Conservation (phyloP, 1,284 basidiomycete genomes). For the Cutaneotrichosporon dermatis region DNA sequence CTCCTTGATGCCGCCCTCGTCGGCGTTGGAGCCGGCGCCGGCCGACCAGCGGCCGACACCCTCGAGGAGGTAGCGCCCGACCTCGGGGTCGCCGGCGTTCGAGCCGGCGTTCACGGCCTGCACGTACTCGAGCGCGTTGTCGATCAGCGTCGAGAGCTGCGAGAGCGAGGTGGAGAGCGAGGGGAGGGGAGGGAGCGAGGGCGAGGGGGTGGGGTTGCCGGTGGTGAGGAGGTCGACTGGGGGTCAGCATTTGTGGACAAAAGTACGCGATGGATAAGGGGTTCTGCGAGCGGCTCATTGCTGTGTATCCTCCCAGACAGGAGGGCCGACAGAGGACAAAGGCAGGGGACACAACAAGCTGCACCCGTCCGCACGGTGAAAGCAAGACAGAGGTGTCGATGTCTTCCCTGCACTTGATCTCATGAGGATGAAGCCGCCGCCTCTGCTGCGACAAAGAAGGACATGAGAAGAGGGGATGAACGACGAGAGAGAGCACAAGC, state of each 20-base stretch:
- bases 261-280: no score
- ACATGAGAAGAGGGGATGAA: no score
- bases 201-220: conserved; percentile 35
- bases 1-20: conserved; percentile 45
- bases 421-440: no score
- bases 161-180: conserved; percentile 42
- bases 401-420: no score
- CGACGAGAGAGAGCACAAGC: no score
- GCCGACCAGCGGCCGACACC: conserved; percentile 65
- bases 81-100: conserved; percentile 73
- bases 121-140: conserved; percentile 75
- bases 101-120: conserved; percentile 74
- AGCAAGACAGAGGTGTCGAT: no score
- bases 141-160: conserved; percentile 51
- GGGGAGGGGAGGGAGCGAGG: conserved; percentile 39
- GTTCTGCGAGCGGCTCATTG: no score
- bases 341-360: no score
- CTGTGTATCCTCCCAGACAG: no score
- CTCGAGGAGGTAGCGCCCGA: conserved; percentile 90
- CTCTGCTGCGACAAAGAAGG: no score
- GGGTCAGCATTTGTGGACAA: conserved; percentile 3
- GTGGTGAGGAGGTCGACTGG: conserved; percentile 70
- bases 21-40: conserved; percentile 42
- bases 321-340: no score
- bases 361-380: no score